Evolutionary conservation across 306 rosid species (phyloP).

Genomic region (Vachellia pachyceras): DNA sequence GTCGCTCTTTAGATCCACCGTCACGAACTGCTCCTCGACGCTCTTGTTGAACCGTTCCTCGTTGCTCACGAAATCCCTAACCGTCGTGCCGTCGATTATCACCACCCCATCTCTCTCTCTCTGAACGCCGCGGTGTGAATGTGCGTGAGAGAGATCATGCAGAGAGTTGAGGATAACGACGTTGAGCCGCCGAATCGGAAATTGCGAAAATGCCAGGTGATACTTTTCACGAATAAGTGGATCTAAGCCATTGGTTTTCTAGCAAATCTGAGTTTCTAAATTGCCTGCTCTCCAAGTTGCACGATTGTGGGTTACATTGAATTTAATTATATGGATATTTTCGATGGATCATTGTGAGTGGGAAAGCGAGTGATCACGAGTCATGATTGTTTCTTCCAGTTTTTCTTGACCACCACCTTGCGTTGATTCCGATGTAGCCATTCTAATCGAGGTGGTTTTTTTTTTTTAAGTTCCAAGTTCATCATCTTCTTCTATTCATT

Average conservation of each 20-base stretch:
- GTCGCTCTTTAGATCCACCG: constrained; percentile 74
- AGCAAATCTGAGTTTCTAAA: background rate
- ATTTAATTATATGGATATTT: background rate
- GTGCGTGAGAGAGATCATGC: background rate
- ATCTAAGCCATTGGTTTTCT: background rate
- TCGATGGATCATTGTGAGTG: too few relatives aligned
- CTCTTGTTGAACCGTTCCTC: constrained; percentile 58
- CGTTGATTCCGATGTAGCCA: too few relatives aligned
- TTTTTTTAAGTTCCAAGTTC: too few relatives aligned
- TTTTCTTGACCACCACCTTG: too few relatives aligned
- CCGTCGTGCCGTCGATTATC: constrained; percentile 83
- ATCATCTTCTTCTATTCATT: too few relatives aligned
- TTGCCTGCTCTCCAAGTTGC: background rate
- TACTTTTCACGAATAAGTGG: background rate
- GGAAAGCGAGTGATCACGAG: too few relatives aligned
- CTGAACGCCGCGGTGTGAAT: background rate
- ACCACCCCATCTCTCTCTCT: constrained; percentile 47
- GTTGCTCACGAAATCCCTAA: constrained; percentile 69
- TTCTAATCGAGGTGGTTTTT: too few relatives aligned
- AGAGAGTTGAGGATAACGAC: background rate
- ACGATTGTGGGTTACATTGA: background rate
- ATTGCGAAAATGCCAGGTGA: constrained; percentile 7
- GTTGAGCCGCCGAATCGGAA: background rate
- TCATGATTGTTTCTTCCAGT: too few relatives aligned
- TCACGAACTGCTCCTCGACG: constrained; percentile 61